Evolutionary conservation across 129 eudicot species (phyloP).

Genomic region (Tagetes erecta): DNA sequence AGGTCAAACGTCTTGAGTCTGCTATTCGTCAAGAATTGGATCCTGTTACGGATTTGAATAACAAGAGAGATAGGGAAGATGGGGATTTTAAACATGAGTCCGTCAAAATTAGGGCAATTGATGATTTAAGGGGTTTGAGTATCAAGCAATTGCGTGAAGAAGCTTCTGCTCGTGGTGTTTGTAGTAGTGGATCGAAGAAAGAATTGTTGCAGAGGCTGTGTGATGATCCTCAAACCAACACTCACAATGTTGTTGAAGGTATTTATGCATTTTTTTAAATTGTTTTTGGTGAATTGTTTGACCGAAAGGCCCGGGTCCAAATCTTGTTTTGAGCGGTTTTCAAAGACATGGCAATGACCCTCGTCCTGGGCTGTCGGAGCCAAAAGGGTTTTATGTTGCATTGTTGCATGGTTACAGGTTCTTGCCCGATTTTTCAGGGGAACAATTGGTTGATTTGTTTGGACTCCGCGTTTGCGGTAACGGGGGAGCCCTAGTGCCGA

Average conservation of each 20-base stretch:
- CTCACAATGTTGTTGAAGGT: constrained; percentile 37
- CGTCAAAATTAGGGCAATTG: constrained; percentile 44
- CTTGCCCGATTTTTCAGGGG: no score
- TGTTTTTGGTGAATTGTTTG: background rate
- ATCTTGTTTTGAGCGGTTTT: no score
- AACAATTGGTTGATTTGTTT: background rate
- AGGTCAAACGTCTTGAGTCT: constrained; percentile 75
- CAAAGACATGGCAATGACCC: no score
- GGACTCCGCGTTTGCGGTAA: no score
- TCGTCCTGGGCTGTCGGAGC: no score
- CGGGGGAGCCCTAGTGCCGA: no score
- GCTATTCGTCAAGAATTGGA: constrained; percentile 45
- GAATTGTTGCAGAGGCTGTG: constrained; percentile 69
- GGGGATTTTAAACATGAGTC: constrained; percentile 35
- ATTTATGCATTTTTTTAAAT: background rate
- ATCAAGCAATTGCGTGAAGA: constrained; percentile 59
- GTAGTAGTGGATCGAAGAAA: constrained; percentile 68
- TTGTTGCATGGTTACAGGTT: no score
- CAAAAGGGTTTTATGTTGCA: no score
- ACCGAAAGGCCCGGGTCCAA: no score
- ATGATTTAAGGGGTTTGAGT: constrained; percentile 46
- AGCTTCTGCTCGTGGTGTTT: constrained; percentile 61
- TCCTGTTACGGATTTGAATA: constrained; percentile 17
- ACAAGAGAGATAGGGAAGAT: constrained; percentile 60
- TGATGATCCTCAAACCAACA: constrained; percentile 25